Evolutionary conservation across 208 protist species (phyloP).

Genomic region (Leishmania turanica): DNA sequence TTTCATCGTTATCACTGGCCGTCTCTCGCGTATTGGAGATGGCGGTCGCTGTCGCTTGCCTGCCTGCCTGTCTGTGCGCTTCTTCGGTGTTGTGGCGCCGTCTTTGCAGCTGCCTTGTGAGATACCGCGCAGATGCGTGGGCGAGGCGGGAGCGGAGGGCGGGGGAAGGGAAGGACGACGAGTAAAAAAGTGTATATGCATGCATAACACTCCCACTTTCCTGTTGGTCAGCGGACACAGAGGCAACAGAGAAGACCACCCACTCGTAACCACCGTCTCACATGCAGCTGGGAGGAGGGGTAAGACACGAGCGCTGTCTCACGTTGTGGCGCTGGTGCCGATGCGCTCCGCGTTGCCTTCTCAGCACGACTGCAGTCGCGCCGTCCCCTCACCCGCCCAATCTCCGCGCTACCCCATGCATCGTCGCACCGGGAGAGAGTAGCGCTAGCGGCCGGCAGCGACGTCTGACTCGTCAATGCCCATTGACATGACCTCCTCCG

Average conservation of each 20-base stretch:
- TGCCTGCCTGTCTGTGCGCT: background rate
- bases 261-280: background rate
- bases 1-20: background rate
- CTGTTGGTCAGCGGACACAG: background rate
- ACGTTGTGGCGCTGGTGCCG: background rate
- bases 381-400: background rate
- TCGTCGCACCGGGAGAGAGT: background rate
- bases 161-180: background rate
- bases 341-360: background rate
- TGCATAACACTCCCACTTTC: background rate
- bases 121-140: background rate
- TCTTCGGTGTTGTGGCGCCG: background rate
- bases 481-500: slow-evolving; percentile 86
- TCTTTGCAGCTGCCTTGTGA: background rate
- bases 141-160: background rate
- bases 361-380: background rate
- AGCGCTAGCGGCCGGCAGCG: slow-evolving; percentile 5
- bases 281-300: background rate
- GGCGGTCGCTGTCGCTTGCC: background rate
- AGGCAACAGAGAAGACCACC: background rate
- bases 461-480: slow-evolving; percentile 78
- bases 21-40: background rate
- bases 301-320: background rate
- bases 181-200: too few species aligned
- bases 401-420: background rate